phyloP scores from a whole-genome alignment of 495 filamentous ascomycete species.

The Staphylotrichum longicolle region DNA sequence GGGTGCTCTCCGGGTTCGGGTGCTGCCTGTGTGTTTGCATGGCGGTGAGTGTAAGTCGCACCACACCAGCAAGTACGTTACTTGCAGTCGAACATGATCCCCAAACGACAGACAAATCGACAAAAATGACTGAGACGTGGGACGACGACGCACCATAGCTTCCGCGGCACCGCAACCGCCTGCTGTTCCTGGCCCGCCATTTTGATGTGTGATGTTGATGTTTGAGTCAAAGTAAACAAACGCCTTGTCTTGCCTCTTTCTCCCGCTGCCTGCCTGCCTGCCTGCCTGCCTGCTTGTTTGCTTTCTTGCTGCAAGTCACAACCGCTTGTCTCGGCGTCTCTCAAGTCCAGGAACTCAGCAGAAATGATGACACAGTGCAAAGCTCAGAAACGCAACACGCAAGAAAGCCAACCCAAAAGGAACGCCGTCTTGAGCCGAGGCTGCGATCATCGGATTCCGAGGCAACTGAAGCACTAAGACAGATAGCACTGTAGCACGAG shows the following conservation, averaged over 20 bases:
- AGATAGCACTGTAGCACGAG: not conserved
- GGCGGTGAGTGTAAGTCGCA: not conserved
- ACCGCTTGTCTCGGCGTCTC: no score
- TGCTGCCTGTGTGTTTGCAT: slow-evolving; percentile 43
- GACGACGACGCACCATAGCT: slow-evolving; percentile 35
- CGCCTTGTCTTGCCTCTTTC: not conserved
- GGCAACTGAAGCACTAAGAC: not conserved
- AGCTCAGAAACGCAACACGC: not conserved
- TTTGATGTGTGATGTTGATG: not conserved
- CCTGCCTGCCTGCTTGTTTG: no score
- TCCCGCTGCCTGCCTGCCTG: no score
- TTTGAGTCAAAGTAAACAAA: slow-evolving; percentile 4
- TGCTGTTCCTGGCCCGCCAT: slow-evolving; percentile 10
- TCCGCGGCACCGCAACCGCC: slow-evolving; percentile 39
- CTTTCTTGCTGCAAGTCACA: no score
- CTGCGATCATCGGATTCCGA: not conserved
- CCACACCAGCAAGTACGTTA: not conserved
- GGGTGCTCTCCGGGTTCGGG: slow-evolving; percentile 50
- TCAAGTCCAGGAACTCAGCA: no score
- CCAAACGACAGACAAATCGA: no score
- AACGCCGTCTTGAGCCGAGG: not conserved
- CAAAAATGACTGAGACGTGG: not conserved
- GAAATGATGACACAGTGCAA: not conserved
- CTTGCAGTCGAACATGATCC: no score
- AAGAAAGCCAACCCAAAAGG: not conserved